Evolutionary conservation across 2,329 filamentous ascomycete genomes (phyloP), one percentile per base, ranked within the genome.

Genomic region (Clarireedia homoeocarpa): DNA sequence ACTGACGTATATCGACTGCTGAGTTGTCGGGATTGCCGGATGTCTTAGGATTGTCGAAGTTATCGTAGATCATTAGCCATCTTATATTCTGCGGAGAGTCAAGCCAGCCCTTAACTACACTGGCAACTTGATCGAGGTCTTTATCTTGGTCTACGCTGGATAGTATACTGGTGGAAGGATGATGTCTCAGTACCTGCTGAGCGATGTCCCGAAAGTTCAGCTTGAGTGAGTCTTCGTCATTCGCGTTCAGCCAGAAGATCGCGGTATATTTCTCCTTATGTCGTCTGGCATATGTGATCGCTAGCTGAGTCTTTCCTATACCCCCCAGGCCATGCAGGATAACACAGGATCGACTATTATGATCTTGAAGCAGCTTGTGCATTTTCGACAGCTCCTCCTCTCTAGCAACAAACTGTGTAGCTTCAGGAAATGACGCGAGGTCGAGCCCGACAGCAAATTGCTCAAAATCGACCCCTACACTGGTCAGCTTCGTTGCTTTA

Each of bases 241-340:
- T 72, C 5, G 66, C 68, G 54, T 77, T 72, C 4, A 77, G 38
- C 74, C 72, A 77, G 56, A 77, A 69, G 2, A 73, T 62, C 0
- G 71, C 71, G 0, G 68, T 68, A 59, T 74, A 75, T 5, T 69
- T 62, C 9, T 65, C 52, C 15, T 65, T 63, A 51, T 75, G 58
- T 27, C 53, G 53, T 60, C 66, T 69, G 1, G 66, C 57, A 63
- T 72, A 76, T 47, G 63, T 62, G 5, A 74, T 61, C 3, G 69
- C 63, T 26, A 74, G 63, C 59, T 76, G 70, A 12, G 74, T 76
- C 64, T 77, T 77, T 27, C 71, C 72, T 23, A 76, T 74, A 2
- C 72, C 73, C 15, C 72, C 71, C 3, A 74, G 17, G 62, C 57
- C 61, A 7, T 49, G 1, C 4, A 40, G 23, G 5, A 6, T 30